Conservation (phyloP, 177 flowering plant species). For the Vitis hybrid region DNA sequence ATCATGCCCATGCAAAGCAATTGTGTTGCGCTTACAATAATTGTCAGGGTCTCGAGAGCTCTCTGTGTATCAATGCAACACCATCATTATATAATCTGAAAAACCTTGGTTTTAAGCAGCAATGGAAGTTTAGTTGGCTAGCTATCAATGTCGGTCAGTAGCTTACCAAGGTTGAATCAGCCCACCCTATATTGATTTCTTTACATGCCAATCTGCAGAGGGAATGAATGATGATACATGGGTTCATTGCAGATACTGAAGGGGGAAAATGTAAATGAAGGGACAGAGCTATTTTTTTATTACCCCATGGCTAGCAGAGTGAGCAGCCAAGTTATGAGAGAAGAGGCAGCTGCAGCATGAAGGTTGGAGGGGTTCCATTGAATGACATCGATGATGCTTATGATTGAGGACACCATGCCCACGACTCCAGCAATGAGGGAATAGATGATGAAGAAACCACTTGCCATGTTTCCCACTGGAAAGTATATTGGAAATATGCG, state of each 20-base stretch:
- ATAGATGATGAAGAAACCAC: slow-evolving; percentile 68
- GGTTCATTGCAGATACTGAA: neutral
- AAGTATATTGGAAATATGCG: slow-evolving; percentile 71
- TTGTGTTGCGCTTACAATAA: slow-evolving; percentile 69
- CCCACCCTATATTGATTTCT: slow-evolving; percentile 69
- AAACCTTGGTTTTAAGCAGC: neutral
- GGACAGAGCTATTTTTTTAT: neutral
- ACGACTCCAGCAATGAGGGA: slow-evolving; percentile 78
- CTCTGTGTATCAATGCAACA: slow-evolving; percentile 42
- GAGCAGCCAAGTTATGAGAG: slow-evolving; percentile 57
- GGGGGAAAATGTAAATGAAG: neutral
- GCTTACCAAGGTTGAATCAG: slow-evolving; percentile 62
- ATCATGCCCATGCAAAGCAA: slow-evolving; percentile 61
- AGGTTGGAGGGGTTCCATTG: slow-evolving; percentile 42
- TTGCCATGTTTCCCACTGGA: slow-evolving; percentile 85
- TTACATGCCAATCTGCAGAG: slow-evolving; percentile 83
- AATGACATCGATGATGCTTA: slow-evolving; percentile 51
- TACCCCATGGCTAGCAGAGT: slow-evolving; percentile 97
- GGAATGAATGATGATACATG: neutral
- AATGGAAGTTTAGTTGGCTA: neutral
- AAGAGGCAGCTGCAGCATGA: slow-evolving; percentile 62
- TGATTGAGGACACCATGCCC: slow-evolving; percentile 61
- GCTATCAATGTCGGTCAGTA: neutral
- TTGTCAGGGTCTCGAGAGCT: slow-evolving; percentile 59
- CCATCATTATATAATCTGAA: neutral